A percentile compares a stretch with the other conserved stretches of the same genome.
These are phyloP conservation scores for Ogataea hybrid DNA, from an alignment of 1,139 yeast genomes.

Conservation along the genomic window DNA sequence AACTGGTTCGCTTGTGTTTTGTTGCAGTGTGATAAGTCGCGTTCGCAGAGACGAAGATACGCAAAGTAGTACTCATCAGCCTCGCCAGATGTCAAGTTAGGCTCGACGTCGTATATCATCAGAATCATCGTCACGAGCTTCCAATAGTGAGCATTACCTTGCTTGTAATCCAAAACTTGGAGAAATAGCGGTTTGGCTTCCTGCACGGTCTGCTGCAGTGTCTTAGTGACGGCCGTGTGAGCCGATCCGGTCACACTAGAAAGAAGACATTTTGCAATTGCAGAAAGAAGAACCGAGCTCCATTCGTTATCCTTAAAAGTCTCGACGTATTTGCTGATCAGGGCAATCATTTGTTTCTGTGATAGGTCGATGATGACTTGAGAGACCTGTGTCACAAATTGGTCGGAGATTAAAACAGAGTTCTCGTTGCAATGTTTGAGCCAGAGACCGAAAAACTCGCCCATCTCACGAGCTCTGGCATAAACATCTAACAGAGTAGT, in stretches of 20 bases:
- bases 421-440: conserved; percentile 31
- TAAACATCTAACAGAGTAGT: conserved; percentile 45
- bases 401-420: conserved; percentile 25
- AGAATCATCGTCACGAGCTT: conserved; percentile 45
- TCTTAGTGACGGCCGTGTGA: conserved; percentile 18
- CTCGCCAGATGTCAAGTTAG: conserved; percentile 3
- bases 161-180: conserved; percentile 20
- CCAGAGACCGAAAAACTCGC: conserved; percentile 51
- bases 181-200: conserved; percentile 1
- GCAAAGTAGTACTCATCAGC: conserved; percentile 38
- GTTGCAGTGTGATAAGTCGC: conserved; percentile 28
- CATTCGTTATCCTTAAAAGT: conserved; percentile 13
- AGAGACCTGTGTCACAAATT: conserved; percentile 40
- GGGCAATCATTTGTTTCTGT: conserved; percentile 39
- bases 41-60: conserved; percentile 49
- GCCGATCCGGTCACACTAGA: conserved; percentile 24
- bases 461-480: conserved; percentile 58
- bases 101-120: conserved; percentile 45
- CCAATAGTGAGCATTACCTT: conserved; percentile 37
- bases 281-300: conserved; percentile 32
- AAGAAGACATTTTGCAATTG: conserved; percentile 42
- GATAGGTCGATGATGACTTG: conserved; percentile 44
- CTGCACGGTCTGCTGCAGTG: conserved; percentile 2
- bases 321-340: conserved; percentile 28
- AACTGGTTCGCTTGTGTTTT: conserved; percentile 30